Evolutionary conservation across 2,329 filamentous ascomycete species (phyloP), one percentile per base, ranked within the genome.

Genomic region (Beauveria pseudobassiana): DNA sequence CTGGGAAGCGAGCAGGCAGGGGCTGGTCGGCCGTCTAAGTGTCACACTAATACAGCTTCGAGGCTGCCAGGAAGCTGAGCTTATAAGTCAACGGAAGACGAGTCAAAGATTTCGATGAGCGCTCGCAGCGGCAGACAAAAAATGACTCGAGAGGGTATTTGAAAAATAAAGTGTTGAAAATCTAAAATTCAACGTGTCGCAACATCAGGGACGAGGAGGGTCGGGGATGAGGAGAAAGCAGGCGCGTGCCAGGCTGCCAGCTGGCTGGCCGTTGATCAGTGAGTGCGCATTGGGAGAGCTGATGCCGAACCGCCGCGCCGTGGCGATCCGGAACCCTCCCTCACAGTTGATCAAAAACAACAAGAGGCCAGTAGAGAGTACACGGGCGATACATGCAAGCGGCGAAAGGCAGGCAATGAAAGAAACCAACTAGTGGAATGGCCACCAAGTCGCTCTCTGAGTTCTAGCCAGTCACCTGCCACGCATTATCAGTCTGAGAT

Each of bases 401-500:
- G 9, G 45, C 20, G 16, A 48, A 40, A 22, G 18, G 42, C 40
- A 43, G 43, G 54, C 30, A 28, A 55, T 42, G 26, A 46, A 48
- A 24, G 18, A 22, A 48, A 48, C 7, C n/a, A 48, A 38, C 54
- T 48, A 57, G 54, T 43, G 54, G 54, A 14, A 14, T 46, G 45
- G 45, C 38, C 40, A 10, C 26, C 54, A 46, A 18, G 51, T n/a
- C 14, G 22, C 22, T 34, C 48, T 34, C 24, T 38, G 5, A 46
- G 22, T n/a, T 50, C n/a, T 43, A 22, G 55, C 57, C 57, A 59
- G 57, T 59, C 57, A 59, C 57, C 57, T 52, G 57, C 24, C 48
- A 3, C n/a, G 57, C 48, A 59, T 59, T 59, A 52, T 52, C 57
- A 38, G 46, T 58, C 50, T 50, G 55, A 42, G 20, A 42, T 52